Percentiles rank a stretch among this genome's conserved stretches.
Evolutionary conservation across 805 yeast genomes (phyloP).

Genomic region (Ogataea methanolica): DNA sequence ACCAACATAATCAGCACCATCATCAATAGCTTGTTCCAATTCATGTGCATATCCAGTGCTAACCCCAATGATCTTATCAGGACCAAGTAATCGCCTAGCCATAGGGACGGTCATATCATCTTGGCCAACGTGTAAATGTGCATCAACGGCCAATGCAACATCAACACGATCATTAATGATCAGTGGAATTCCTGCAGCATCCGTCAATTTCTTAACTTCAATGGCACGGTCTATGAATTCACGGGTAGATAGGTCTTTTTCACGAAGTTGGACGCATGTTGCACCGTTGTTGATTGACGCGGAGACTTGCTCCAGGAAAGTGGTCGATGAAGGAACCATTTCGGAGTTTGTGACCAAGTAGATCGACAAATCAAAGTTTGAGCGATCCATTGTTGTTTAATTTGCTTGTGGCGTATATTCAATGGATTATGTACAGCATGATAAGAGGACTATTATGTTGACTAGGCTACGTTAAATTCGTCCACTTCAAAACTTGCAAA

Average conservation of each 20-base stretch:
- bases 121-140: conserved; percentile 91
- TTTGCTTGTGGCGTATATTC: too few relatives aligned
- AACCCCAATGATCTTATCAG: conserved; percentile 73
- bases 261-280: conserved; percentile 79
- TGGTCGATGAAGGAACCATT: conserved; percentile 58
- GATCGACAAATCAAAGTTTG: conserved; percentile 47
- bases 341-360: conserved; percentile 80
- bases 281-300: conserved; percentile 67
- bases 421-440: neutral
- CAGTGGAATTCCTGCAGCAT: conserved; percentile 59
- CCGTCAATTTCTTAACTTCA: conserved; percentile 58
- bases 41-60: conserved; percentile 62
- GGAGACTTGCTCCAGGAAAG: conserved; percentile 58
- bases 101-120: conserved; percentile 67
- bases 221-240: conserved; percentile 61
- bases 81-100: conserved; percentile 65
- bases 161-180: conserved; percentile 85
- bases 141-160: conserved; percentile 83
- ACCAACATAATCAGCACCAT: conserved; percentile 72
- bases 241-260: conserved; percentile 64
- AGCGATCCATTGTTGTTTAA: conserved; percentile 3
- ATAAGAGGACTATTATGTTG: too few relatives aligned
- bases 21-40: conserved; percentile 42
- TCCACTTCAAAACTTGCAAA: too few relatives aligned
- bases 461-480: too few relatives aligned